Evolutionary conservation across 345 rosid genomes (phyloP), one percentile per base, ranked within the genome.

Genomic region (Acer yangbiense): DNA sequence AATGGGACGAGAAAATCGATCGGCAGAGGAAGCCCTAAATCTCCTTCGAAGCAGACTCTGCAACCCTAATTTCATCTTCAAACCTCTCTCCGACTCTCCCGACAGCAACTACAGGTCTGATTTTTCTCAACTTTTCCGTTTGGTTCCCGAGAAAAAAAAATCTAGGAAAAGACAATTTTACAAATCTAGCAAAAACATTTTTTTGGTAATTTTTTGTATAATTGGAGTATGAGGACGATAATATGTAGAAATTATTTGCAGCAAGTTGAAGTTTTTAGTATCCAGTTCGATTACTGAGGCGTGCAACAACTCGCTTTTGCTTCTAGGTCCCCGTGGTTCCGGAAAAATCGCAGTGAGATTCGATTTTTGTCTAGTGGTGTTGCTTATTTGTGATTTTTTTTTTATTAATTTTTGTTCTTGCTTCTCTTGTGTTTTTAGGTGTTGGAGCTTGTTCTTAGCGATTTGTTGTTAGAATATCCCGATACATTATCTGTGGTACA

Each of bases 271-370:
- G 87, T 94, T 87, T 68, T 78, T 87, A 68, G 67, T 93, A 39
- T 91, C 98, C 7, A 89, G 87, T 78, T 95, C 98, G 43, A 77
- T 95, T 39, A 88, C 88, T 0, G 98, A 89, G 86, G 90, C 88
- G 4, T 92, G 97, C 89, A 96, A 94, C 90, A 94, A 96, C 78
- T 94, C 99, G 3, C 81, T 92, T 81, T 83, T 95, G 75, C 98
- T 95, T 77, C 92, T 96, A 21, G 97, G 99, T 52, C 95, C 98
- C 63, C 97, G 97, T 52, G 97, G 98, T 64, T 91, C 95, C 11
- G 98, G 98, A 57, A 94, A 96, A 84, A 62, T 78, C 1, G 90
- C 97, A n/a, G 99, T 95, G 94, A 82, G 25, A n/a, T 55, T 29
- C 16, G 76, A 71, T 14, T 57, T 44, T 5, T 23, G 27, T 67